These are phyloP conservation scores for Leucosporidium creatinivorum DNA, from an alignment of 768 basidiomycete species.

Conservation along the genomic window DNA sequence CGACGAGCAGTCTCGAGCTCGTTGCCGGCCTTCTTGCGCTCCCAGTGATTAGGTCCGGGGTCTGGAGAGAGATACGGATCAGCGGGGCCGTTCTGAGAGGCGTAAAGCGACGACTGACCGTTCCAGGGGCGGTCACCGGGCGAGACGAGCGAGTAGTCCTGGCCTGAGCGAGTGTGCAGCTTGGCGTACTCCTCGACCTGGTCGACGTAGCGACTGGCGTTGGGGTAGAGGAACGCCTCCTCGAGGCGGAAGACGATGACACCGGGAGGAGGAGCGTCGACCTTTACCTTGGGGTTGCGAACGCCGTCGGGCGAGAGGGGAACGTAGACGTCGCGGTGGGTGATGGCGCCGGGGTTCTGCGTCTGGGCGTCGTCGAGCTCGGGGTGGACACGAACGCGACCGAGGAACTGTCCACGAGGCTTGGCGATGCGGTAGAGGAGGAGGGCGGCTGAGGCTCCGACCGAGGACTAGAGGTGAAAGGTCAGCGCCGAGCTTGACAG, in stretches of 20 bases:
- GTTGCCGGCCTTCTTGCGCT: neutral
- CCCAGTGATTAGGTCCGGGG: slow-evolving; percentile 14
- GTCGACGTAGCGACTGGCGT: slow-evolving; percentile 51
- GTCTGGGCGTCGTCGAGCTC: slow-evolving; percentile 16
- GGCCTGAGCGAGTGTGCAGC: slow-evolving; percentile 55
- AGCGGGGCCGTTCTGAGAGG: neutral
- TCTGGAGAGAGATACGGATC: slow-evolving; percentile 3
- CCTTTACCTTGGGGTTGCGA: slow-evolving; percentile 61
- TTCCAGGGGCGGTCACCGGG: slow-evolving; percentile 85
- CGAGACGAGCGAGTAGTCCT: slow-evolving; percentile 46
- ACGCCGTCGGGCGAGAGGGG: slow-evolving; percentile 55
- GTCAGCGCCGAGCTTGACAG: neutral
- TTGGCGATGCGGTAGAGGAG: slow-evolving; percentile 63
- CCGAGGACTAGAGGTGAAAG: slow-evolving; percentile 45
- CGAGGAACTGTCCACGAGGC: slow-evolving; percentile 84
- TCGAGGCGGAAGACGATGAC: slow-evolving; percentile 85
- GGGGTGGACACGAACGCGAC: slow-evolving; percentile 59
- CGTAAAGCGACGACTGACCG: slow-evolving; percentile 44
- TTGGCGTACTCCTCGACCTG: slow-evolving; percentile 75
- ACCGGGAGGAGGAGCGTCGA: slow-evolving; percentile 73
- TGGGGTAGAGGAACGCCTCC: slow-evolving; percentile 55
- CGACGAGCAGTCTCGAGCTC: neutral
- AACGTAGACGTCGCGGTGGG: slow-evolving; percentile 72
- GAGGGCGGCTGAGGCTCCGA: slow-evolving; percentile 67
- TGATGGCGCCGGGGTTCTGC: neutral